Base-by-base conservation (phyloP, 2,329 filamentous ascomycete genomes). In the Phialophora tarda region DNA sequence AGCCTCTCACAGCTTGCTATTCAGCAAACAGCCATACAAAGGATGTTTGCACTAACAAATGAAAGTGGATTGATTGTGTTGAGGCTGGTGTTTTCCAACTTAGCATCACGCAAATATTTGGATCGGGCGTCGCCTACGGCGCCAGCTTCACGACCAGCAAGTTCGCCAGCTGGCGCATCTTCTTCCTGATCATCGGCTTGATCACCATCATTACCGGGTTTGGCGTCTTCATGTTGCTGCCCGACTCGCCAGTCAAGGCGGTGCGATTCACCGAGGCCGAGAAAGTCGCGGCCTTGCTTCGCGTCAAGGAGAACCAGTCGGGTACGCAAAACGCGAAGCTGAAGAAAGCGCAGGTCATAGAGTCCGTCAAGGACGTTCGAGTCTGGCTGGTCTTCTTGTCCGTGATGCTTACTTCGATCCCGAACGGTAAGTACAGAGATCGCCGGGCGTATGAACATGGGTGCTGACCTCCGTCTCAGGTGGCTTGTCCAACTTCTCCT, bases 291-390 rank as follows among this genome's bases (percentile, higher is more conserved):
- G 72, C 71, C 21, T 73, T 81, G 48, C 78, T 82, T 62, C 78
- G 82, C 0, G 76, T 84, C 0, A 76, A 80, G 6, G 77, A 77
- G 47, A 83, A 84, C 47, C 79, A 82, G 62, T 84, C 81, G 1
- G 83, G 83, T 7, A 83, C 84, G 10, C 80, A 83, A 54, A 84
- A 82, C 73, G 82, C 83, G 56, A 77, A 80, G 48, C 81, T 85
- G 74, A 85, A 85, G 69, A 71, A 72, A 28, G 66, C 74, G 3
- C 84, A 85, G 60, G 75, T 83, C 11, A 65, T 76, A 23, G 83
- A 85, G 73, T 78, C 78, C 3, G 76, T 84, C 59, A 64, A 58
- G 14, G 79, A 83, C 44, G 75, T 80, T 1, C 80, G 91, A 75
- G 83, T 82, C 38, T 91, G 85, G 81, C 56, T 69, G 26, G 56